These are phyloP conservation scores for Stephania japonica DNA, from an alignment of 164 flowering plant species.

Conservation along the genomic window DNA sequence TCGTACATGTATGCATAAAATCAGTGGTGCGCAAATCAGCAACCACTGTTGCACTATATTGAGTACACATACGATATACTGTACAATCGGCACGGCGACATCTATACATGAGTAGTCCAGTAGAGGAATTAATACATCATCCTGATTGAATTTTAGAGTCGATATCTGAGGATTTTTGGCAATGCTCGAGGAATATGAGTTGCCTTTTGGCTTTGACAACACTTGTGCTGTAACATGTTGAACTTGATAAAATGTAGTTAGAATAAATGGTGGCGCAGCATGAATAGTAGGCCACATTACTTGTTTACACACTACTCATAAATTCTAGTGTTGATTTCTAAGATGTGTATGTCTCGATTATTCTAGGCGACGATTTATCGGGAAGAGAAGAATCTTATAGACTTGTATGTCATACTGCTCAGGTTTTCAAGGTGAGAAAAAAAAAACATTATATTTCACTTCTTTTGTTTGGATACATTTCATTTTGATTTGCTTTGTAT, in stretches of 20 bases:
- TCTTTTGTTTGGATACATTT: not conserved
- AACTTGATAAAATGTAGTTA: not conserved
- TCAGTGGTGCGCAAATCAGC: no score
- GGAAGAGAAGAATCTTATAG: conserved; percentile 77
- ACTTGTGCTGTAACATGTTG: not conserved
- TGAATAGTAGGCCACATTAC: not conserved
- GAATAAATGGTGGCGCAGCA: not conserved
- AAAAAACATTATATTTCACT: not conserved
- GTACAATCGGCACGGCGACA: not conserved
- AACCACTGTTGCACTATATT: no score
- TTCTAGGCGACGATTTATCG: conserved; percentile 79
- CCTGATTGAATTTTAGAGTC: not conserved
- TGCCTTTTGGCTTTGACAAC: not conserved
- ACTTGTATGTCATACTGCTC: conserved; percentile 82
- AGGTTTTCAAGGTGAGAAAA: conserved; percentile 77
- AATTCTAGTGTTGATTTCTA: not conserved
- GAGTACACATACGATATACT: no score
- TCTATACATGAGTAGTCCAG: not conserved
- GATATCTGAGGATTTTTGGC: not conserved
- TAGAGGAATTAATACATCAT: not conserved
- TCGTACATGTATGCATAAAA: no score
- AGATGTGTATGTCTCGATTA: conserved; percentile 7
- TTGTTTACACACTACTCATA: not conserved
- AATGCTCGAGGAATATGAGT: not conserved
- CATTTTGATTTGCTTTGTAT: not conserved